Base-by-base conservation (phyloP, 192 early-diverging fungal species). In the Phycomyces nitens region DNA sequence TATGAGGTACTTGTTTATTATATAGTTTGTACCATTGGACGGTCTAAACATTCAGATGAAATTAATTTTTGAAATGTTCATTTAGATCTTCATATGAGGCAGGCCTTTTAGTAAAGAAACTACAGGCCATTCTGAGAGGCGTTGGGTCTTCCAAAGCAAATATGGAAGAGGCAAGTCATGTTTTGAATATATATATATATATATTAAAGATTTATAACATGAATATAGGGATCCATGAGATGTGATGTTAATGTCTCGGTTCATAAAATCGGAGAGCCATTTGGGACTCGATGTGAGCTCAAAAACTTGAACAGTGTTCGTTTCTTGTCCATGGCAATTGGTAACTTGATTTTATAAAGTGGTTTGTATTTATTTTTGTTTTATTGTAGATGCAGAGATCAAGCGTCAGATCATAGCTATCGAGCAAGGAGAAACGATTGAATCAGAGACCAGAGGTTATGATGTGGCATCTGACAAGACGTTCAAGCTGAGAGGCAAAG, bases 181-280 rank as follows among this genome's bases (percentile, higher is more conserved):
- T 18, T 51, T 47, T 22, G 23, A n/a, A 24, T 22, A 24, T 34
- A 34, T 34, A 50, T 47, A 47, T 47, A 2, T 47, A 14, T 1
- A 41, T 64, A 16, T 18, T 22, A 51, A 4, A 6, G 55, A 50
- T 24, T 34, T 14, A 23, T 47, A 27, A 20, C 20, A 18, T 40
- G 16, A 0, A 8, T n/a, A 24, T 49, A 89, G 77, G 94, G 95
- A 1, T 91, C 92, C 6, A 81, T 93, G 76, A 81, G 95, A 24
- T 94, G 91, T 55, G 95, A 98, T 77, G 89, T 96, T 53, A 98
- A 98, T 62, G 89, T 98, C 8, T 95, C 93, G 1, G 92, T 95
- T 6, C 84, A 82, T 52, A 64, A 77, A 42, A 60, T 64, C 7
- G 75, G 74, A 15, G 72, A 76, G 40, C 69, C 81, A 0, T 87